Evolutionary conservation across 169 alveolate genomes (phyloP).

Genomic region (Plasmodium billcollinsi): DNA sequence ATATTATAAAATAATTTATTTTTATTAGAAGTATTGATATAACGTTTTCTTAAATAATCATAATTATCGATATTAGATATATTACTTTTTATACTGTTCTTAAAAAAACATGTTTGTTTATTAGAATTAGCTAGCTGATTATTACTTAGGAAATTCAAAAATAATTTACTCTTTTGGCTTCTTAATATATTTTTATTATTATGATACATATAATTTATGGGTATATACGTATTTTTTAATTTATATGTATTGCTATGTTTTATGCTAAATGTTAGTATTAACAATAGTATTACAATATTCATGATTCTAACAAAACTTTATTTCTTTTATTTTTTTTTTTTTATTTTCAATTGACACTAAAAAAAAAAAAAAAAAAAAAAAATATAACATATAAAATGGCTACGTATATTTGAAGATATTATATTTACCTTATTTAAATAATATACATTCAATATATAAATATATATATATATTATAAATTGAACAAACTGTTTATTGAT

Average conservation of each 20-base stretch:
- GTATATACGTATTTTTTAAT: slow-evolving; percentile 4
- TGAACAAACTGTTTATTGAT: no score
- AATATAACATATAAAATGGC: slow-evolving; percentile 7
- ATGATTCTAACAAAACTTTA: slow-evolving; percentile 11
- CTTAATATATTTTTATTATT: slow-evolving; percentile 20
- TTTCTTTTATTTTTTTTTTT: background rate
- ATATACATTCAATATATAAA: no score
- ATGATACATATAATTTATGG: slow-evolving; percentile 61
- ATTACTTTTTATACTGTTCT: slow-evolving; percentile 2
- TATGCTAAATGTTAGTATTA: slow-evolving; percentile 6
- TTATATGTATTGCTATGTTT: slow-evolving; percentile 45
- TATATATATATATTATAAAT: no score
- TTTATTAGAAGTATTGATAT: slow-evolving; percentile 14
- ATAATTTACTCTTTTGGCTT: slow-evolving; percentile 2
- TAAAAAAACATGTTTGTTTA: slow-evolving; percentile 15
- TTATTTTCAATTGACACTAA: background rate
- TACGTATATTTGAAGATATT: background rate
- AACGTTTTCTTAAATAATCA: slow-evolving; percentile 15
- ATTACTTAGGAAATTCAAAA: slow-evolving; percentile 19
- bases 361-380: no score
- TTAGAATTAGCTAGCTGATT: slow-evolving; percentile 9
- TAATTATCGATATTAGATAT: background rate
- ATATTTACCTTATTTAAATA: no score
- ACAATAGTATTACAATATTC: slow-evolving; percentile 9
- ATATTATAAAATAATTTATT: slow-evolving; percentile 70